Base-by-base conservation (phyloP, 306 rosid species). In the Fragaria iinumae region DNA sequence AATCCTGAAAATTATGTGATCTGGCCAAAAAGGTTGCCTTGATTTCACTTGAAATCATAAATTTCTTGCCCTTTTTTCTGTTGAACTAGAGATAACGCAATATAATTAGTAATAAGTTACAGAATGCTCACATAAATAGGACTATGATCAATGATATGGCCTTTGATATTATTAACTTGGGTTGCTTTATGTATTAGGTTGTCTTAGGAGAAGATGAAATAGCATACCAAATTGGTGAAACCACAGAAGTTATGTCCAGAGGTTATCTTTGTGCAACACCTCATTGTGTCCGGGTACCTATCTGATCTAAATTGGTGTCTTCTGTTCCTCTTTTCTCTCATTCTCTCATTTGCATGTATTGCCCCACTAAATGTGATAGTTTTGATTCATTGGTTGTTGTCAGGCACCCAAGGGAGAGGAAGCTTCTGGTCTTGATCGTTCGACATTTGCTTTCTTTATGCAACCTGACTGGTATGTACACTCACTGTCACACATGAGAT, bases 221-320 rank as follows among this genome's bases (percentile, higher is more conserved):
- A 87, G 98, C 97, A 69, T 95, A 88, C 84, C 97, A 90, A 86
- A 92, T 95, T 80, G 98, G 98, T 44, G 98, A 95, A 86, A 95
- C 96, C 70, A 88, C 97, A 57, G 91, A 95, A 89, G 83, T 95
- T 71, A 91, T 95, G 67, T 95, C 97, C 76, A 87, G 95, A 72
- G 93, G 97, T 55, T 86, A 84, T 88, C 97, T 95, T 63, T 91
- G 97, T 80, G 98, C 98, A 69, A 95, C 98, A 69, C 98, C 97
- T 72, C 98, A 95, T 77, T 95, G 98, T 81, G 96, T 95, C 76
- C 90, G 65, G 95, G 98, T 95, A 89, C 70, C 69, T 21, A 27
- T 74, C 49, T 64, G 45, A 56, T 47, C 66, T 55, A 64, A 55
- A 29, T 63, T 5, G 9, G 23, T 1, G 45, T 77, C 41, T 23